Base-by-base conservation (phyloP, 352 stramenopile genomes). In the Phytophthora pistaciae region DNA sequence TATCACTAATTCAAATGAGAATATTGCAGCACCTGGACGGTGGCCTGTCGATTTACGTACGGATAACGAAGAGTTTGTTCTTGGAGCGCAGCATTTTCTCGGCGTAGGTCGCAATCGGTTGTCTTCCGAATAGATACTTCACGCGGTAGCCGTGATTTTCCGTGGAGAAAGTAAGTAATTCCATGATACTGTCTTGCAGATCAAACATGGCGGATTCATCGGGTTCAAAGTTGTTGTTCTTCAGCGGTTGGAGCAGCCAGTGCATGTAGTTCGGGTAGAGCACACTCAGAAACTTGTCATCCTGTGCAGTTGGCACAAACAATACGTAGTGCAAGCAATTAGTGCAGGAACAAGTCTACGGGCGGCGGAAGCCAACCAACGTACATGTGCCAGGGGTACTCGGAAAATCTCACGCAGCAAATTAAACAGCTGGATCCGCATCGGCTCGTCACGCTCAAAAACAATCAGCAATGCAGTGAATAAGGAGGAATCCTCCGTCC, bases 191-290 rank as follows among this genome's bases (percentile, higher is more conserved):
- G 60, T 92, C 89, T 70, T 94, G 86, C 38, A 94, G 66, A 46
- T 86, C 77, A 73, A 95, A 96, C 53, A 96, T 77, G 6, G 72
- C 76, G 5, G 79, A 74, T 29, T 85, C 70, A 58, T 90, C 74
- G 36, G 64, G 62, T 8, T 74, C 56, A 31, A 80, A 78, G 2
- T 74, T 73, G 7, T 77, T 82, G 60, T 80, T 89, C 75, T 93
- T 94, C 70, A 96, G 66, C 3, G 87, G 86, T 70, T 96, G 89
- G 13, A 96, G 72, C 56, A 94, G 53, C 89, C 89, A 96, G 21
- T 91, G 85, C 67, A 95, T 95, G 70, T 96, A 96, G 75, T 93
- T 94, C 40, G 87, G 86, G 59, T 96, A 96, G 33, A 96, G 66
- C 54, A 96, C 87, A 66, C 87, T 91, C 50, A 96, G 75, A 66